Evolutionary conservation across 176 grass and related monocot species (phyloP), one percentile per base, ranked within the genome.

Genomic region (Chrysopogon serrulatus): DNA sequence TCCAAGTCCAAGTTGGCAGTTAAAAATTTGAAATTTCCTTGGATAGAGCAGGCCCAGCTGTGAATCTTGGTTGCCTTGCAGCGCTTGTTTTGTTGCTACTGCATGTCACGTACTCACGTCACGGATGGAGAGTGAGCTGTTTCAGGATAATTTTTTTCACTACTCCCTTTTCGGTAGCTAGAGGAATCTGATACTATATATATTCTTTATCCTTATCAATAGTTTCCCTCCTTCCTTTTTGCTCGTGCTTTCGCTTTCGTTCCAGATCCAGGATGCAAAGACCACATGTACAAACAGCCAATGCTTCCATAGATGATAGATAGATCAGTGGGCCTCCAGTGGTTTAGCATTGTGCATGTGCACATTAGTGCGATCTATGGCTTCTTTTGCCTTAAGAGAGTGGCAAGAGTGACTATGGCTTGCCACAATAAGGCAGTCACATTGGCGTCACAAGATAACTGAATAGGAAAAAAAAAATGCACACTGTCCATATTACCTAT

Each of bases 181-280:
- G 13, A 76, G 57, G 83, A 77, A 90, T 66, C 83, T 45, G 83
- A 73, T 83, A 59, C 73, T 65, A 8, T 59, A 81, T 85, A 11
- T 53, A 18, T 11, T 54, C 65, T 90, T 87, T 82, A 51, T 90
- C 76, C 28, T 90, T 61, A 85, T 78, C 1, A 47, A 19, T 88
- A 48, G n/a, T 79, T 16, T 17, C 5, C 11, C 23, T 13, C 12
- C 15, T 21, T 31, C 42, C n/a, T 11, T 11, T 82, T 56, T 68
- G n/a, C 39, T 26, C 14, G 57, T 60, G 59, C 79, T 86, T 83
- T 83, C 67, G 59, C 79, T 90, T 79, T 86, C 79, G 2, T 82
- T 27, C 65, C 66, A 83, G 88, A 87, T 83, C 80, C 9, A 47
- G 32, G 74, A 59, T 35, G 74, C 15, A 90, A 83, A 73, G 84